Evolutionary conservation across 495 filamentous ascomycete species (phyloP), one percentile per base, ranked within the genome.

Genomic region (Podospora anserina): DNA sequence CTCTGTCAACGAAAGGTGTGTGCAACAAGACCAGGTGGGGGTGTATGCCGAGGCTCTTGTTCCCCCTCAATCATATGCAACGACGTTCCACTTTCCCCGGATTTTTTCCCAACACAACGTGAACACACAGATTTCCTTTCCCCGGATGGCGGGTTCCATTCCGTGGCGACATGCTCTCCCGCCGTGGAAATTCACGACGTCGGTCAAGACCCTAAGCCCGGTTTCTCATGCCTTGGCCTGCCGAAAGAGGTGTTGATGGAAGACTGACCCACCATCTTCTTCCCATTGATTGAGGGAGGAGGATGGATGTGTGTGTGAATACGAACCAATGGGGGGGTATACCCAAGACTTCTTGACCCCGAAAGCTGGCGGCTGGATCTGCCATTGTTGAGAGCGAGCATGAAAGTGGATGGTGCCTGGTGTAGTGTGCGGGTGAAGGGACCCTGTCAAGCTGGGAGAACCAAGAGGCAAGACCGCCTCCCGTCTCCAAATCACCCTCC

Each of bases 61-160:
- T 49, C 53, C 32, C 20, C 19, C 7, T 18, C 16, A 63, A 63
- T 69, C 68, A 69, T 63, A 66, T 69, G 68, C 64, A 66, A 66
- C 30, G 64, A 20, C n/a, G 55, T 58, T 63, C 59, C 64, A 59
- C 65, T 55, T 63, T 64, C 64, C 68, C 68, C 68, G 26, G 64
- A 63, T 64, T 69, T 54, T 54, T 7, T 30, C 27, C 57, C 15
- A 30, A 20, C 39, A 15, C 34, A 57, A 39, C 16, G 39, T 49
- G 39, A 49, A 16, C 39, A 49, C 39, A 16, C 39, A 16, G 39
- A 49, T 1, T 49, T 49, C 9, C 39, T 13, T 32, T 7, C 13
- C 39, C 39, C 39, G 39, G 39, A 16, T 49, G 9, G 39, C 15
- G 39, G 39, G 39, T 49, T 49, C 39, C 39, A 49, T 49, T 49